A percentile compares a stretch with the other conserved stretches of the same genome.
Conservation (phyloP, 345 rosid genomes). For the Passiflora organensis region DNA sequence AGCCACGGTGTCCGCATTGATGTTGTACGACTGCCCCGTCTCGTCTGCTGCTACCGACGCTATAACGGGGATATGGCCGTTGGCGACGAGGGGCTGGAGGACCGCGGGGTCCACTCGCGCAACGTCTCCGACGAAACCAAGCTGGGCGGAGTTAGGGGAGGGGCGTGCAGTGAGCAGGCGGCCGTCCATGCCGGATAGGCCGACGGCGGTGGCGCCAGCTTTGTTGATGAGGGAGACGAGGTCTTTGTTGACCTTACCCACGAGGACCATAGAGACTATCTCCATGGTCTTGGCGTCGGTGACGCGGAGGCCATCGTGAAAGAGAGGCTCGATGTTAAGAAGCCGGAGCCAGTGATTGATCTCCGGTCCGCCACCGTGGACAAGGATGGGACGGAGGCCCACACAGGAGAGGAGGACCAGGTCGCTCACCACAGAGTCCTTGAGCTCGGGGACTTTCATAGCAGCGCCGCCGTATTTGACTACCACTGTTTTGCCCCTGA, state of each 20-base stretch:
- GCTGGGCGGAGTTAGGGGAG: conserved; percentile 51
- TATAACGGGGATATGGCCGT: conserved; percentile 75
- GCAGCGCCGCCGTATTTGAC: conserved; percentile 98
- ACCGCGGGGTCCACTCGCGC: conserved; percentile 58
- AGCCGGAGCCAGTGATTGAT: conserved; percentile 66
- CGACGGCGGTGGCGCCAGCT: conserved; percentile 86
- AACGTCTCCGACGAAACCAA: conserved; percentile 90
- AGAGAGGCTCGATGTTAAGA: conserved; percentile 61
- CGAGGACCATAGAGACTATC: conserved; percentile 89
- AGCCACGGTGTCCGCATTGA: conserved; percentile 90
- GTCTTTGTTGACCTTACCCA: conserved; percentile 81
- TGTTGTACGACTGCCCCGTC: conserved; percentile 70
- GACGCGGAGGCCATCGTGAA: conserved; percentile 77
- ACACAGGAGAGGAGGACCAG: conserved; percentile 81
- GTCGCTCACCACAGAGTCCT: conserved; percentile 64
- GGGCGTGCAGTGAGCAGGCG: conserved; percentile 80
- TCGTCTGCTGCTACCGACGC: conserved; percentile 88
- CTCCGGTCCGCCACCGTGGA: conserved; percentile 93
- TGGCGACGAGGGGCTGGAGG: conserved; percentile 47
- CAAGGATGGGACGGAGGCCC: conserved; percentile 84
- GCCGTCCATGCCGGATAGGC: conserved; percentile 84
- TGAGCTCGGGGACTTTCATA: conserved; percentile 71
- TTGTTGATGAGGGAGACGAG: conserved; percentile 69
- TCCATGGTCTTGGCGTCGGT: conserved; percentile 92
- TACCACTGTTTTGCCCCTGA: conserved; percentile 79